These are phyloP conservation scores for Fusarium sp. DNA, from an alignment of 2,329 filamentous ascomycete genomes.

Conservation along the genomic window DNA sequence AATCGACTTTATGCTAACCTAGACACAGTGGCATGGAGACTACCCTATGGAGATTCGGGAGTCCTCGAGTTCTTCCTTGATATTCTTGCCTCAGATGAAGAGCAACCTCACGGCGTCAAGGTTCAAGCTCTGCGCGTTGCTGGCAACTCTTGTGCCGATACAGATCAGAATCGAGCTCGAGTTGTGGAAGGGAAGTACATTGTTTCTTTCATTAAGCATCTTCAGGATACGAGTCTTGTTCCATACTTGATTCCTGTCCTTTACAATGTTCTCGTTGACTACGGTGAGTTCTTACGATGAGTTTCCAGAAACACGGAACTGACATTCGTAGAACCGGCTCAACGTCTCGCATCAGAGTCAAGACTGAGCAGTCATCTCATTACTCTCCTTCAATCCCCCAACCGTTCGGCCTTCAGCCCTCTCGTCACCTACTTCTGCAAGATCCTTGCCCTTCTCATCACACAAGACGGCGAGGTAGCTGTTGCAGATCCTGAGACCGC, in stretches of 20 bases:
- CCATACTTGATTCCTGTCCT: conserved; percentile 69
- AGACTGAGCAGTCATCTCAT: conserved; percentile 64
- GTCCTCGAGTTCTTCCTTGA: conserved; percentile 68
- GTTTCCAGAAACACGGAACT: not conserved
- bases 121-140: conserved; percentile 68
- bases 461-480: conserved; percentile 63
- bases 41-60: conserved; percentile 68
- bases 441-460: conserved; percentile 65
- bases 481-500: conserved; percentile 61
- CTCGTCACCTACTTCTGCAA: conserved; percentile 68
- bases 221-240: conserved; percentile 62
- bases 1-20: not conserved
- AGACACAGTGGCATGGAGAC: conserved; percentile 65
- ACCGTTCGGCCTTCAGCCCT: conserved; percentile 55
- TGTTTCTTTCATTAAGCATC: conserved; percentile 60
- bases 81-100: conserved; percentile 55
- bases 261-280: conserved; percentile 73
- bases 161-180: conserved; percentile 70
- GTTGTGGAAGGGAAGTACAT: conserved; percentile 65
- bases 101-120: conserved; percentile 58
- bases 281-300: conserved; percentile 59
- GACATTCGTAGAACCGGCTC: conserved; percentile 64
- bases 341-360: conserved; percentile 66
- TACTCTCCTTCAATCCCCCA: conserved; percentile 61
- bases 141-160: conserved; percentile 74